A percentile compares a stretch with the other conserved stretches of the same genome.
Conservation (phyloP, 805 yeast genomes). For the Spathaspora sp. region DNA sequence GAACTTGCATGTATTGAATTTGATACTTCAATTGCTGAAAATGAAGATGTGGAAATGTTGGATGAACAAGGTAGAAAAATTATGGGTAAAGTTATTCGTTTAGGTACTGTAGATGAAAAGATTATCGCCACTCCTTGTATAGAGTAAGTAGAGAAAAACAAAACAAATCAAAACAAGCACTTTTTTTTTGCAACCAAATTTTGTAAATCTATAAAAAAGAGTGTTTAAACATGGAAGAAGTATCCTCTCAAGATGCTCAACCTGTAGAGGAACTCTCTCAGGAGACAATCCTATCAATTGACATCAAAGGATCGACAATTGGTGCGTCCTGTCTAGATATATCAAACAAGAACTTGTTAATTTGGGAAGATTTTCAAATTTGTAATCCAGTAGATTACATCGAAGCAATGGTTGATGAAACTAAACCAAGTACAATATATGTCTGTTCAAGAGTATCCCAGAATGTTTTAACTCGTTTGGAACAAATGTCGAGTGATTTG, state of each 20-base stretch:
- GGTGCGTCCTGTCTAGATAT: slow-evolving; percentile 5
- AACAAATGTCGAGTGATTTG: not conserved
- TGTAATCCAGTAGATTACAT: slow-evolving; percentile 3
- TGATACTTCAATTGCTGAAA: slow-evolving; percentile 10
- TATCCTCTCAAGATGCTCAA: not conserved
- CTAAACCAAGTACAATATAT: slow-evolving; percentile 1
- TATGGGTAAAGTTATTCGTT: slow-evolving; percentile 22
- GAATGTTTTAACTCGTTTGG: not conserved
- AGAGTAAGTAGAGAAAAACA: not conserved
- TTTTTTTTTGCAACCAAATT: slow-evolving; percentile 4
- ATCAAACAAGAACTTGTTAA: not conserved
- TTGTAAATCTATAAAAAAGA: not conserved
- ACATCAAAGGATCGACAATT: not conserved
- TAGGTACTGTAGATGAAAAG: slow-evolving; percentile 29
- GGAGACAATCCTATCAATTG: slow-evolving; percentile 3
- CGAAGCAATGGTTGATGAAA: slow-evolving; percentile 3
- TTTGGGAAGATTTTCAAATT: slow-evolving; percentile 7
- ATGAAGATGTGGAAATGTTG: slow-evolving; percentile 20
- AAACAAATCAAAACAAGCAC: not conserved
- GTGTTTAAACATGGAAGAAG: not conserved
- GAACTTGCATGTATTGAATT: slow-evolving; percentile 60
- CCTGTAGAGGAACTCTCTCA: not conserved
- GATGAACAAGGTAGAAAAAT: slow-evolving; percentile 17
- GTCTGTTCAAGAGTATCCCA: slow-evolving; percentile 5
- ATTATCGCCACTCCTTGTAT: slow-evolving; percentile 28